Percentiles rank a stretch among this genome's conserved stretches.
Evolutionary conservation across 1,284 basidiomycete species (phyloP).

Genomic region (Peniophora sp.): DNA sequence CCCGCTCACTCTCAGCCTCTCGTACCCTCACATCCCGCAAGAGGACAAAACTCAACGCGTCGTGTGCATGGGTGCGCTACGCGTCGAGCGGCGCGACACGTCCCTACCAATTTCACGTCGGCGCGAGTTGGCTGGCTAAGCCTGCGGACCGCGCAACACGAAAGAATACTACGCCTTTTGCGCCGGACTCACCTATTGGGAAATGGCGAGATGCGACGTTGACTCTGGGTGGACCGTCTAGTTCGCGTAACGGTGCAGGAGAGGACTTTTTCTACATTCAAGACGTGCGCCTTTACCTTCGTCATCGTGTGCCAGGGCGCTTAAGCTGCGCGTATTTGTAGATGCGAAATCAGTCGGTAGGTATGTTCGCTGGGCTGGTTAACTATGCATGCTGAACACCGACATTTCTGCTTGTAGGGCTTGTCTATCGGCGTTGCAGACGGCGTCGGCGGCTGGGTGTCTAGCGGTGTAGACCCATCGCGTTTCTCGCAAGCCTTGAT

Average conservation of each 20-base stretch:
- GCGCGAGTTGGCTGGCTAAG: constrained; percentile 76
- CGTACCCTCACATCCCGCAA: neutral
- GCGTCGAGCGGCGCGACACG: constrained; percentile 22
- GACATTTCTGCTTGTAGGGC: constrained; percentile 37
- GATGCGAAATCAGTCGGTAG: constrained; percentile 74
- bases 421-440: constrained; percentile 70
- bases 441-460: constrained; percentile 65
- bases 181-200: constrained; percentile 56
- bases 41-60: neutral
- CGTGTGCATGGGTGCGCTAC: constrained; percentile 7
- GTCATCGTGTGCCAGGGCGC: constrained; percentile 3
- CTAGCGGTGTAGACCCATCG: constrained; percentile 79
- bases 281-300: constrained; percentile 36
- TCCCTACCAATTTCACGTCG: constrained; percentile 65
- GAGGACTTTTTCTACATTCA: constrained; percentile 80
- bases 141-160: constrained; percentile 36
- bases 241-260: constrained; percentile 42
- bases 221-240: constrained; percentile 26
- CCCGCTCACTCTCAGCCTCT: constrained; percentile 10
- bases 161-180: constrained; percentile 43
- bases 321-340: constrained; percentile 17
- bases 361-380: constrained; percentile 19
- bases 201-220: constrained; percentile 65
- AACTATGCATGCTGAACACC: constrained; percentile 10
- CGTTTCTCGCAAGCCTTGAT: constrained; percentile 62